A percentile compares a stretch with the other conserved stretches of the same genome.
Conservation (phyloP, 768 basidiomycete species). For the Mycena chlorophos region DNA sequence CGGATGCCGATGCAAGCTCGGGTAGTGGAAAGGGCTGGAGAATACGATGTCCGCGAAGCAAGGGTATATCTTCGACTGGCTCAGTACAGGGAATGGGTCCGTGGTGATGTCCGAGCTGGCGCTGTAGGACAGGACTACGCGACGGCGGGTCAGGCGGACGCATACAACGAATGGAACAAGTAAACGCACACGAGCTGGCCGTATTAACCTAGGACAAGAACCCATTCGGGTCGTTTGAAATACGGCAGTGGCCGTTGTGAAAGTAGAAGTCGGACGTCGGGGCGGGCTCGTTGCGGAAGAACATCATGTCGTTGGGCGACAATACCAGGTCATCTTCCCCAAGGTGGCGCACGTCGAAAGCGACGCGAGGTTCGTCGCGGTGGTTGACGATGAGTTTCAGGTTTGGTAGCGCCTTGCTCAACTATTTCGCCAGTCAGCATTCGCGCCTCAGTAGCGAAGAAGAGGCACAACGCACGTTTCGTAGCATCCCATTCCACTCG, state of each 20-base stretch:
- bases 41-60: conserved; percentile 20
- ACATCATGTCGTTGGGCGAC: background rate
- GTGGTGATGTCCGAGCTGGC: conserved; percentile 23
- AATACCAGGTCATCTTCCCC: background rate
- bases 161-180: background rate
- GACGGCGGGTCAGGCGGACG: background rate
- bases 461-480: background rate
- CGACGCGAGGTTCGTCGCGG: conserved; percentile 27
- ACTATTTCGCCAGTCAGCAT: background rate
- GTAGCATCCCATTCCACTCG: background rate
- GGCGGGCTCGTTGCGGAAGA: conserved; percentile 8
- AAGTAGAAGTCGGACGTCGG: conserved; percentile 17
- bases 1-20: background rate
- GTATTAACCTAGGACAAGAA: conserved; percentile 13
- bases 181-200: conserved; percentile 13
- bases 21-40: conserved; percentile 19
- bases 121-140: conserved; percentile 16
- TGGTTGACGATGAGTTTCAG: conserved; percentile 21
- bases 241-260: conserved; percentile 11
- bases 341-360: conserved; percentile 12
- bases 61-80: conserved; percentile 18
- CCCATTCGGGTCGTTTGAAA: conserved; percentile 7
- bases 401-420: conserved; percentile 8
- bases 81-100: conserved; percentile 20
- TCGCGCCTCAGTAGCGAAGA: background rate